Evolutionary conservation across 2,329 filamentous ascomycete genomes (phyloP).

Genomic region (Stagonosporopsis cucurbitacearum): DNA sequence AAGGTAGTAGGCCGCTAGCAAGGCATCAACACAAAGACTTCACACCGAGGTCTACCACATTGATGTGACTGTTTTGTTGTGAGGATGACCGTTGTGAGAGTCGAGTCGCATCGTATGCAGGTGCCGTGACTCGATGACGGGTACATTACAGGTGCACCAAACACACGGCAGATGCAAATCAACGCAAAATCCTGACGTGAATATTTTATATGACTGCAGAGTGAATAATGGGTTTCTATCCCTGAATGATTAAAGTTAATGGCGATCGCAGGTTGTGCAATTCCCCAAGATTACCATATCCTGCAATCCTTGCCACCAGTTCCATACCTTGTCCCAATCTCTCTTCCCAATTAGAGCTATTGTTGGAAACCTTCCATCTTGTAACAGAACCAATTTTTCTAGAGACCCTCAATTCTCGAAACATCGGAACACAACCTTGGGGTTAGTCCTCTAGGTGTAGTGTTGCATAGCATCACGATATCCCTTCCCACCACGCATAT

Average conservation of each 20-base stretch:
- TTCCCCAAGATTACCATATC: too few relatives aligned
- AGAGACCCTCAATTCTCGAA: too few relatives aligned
- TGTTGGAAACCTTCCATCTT: background rate
- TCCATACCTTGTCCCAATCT: too few relatives aligned
- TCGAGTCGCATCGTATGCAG: background rate
- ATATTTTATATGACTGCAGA: too few relatives aligned
- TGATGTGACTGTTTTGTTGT: background rate
- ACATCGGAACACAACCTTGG: background rate
- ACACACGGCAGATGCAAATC: background rate
- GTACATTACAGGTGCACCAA: background rate
- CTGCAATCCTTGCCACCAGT: too few relatives aligned
- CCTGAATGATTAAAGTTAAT: too few relatives aligned
- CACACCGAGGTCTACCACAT: background rate
- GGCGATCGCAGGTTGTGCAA: too few relatives aligned
- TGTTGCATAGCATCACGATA: conserved; percentile 85
- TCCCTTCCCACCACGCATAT: conserved; percentile 80
- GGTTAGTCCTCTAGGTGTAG: conserved; percentile 62
- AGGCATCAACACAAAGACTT: background rate
- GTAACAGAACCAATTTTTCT: background rate
- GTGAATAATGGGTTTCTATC: too few relatives aligned
- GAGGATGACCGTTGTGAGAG: background rate
- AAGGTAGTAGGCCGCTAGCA: conserved; percentile 2
- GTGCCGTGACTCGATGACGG: conserved; percentile 2
- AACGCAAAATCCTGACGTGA: too few relatives aligned
- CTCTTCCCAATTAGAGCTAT: background rate